Evolutionary conservation across 768 basidiomycete species (phyloP), one percentile per base, ranked within the genome.

Genomic region (Chalciporus pseudorubinellus): DNA sequence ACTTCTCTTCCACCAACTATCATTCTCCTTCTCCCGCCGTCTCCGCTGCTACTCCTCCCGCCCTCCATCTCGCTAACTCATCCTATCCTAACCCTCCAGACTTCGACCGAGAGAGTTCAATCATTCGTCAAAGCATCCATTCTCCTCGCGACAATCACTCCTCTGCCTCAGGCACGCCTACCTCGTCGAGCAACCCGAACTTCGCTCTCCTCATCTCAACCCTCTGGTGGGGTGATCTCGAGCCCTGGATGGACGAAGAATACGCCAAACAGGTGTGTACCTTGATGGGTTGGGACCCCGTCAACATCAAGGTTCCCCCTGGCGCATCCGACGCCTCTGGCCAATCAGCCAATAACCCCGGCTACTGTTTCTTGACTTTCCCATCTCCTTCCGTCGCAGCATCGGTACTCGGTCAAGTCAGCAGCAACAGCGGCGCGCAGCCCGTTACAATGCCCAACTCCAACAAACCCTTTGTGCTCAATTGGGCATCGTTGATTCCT

Each of bases 181-280:
- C 66, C 52, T 56, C 60, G 50, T 50, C 68, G 55, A 52, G 65
- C 40, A 65, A 66, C 52, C 24, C 60, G 56, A 65, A 57, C 62
- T 57, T 63, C 57, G 56, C 51, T 52, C 36, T 73, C 31, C 68
- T 76, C 43, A 79, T 80, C 65, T 79, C 78, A 53, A 87, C 89
- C 38, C 81, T 92, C 59, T 89, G 83, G 78, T 90, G 94, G 83
- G 83, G 85, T 58, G 88, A 91, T 62, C 81, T 95, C 48, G 93
- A 95, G 70, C 84, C 87, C 59, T 95, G 93, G 93, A 95, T 95
- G 94, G 92, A 95, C 73, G 91, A 93, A 80, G 87, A 90, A 67
- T 95, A 94, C 75, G 89, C 85, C 39, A 87, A 88, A 70, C 88
- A 92, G 67, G 89, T 93, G 62, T 91, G 91, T 70, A 72, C 69